A percentile compares a stretch with the other conserved stretches of the same genome.
Evolutionary conservation across 371 early-diverging fungal genomes (phyloP).

Genomic region (Gilbertella persicaria): DNA sequence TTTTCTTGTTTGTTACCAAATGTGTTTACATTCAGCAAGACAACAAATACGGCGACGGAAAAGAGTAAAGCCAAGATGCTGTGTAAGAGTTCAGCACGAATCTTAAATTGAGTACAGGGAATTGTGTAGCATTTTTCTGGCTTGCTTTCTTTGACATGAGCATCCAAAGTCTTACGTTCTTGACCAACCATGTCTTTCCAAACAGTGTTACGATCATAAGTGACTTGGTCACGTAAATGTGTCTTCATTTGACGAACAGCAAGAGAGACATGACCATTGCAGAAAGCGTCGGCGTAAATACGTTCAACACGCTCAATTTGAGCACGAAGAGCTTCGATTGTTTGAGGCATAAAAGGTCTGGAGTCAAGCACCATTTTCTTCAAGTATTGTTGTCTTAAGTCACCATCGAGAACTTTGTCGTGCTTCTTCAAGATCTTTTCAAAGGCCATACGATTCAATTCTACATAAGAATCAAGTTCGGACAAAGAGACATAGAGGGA

Average conservation of each 20-base stretch:
- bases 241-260: constrained; percentile 69
- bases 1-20: constrained; percentile 65
- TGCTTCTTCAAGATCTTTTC: constrained; percentile 95
- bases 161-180: constrained; percentile 63
- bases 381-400: constrained; percentile 54
- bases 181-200: constrained; percentile 82
- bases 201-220: constrained; percentile 79
- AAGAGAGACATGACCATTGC: constrained; percentile 48
- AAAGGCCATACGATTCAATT: constrained; percentile 94
- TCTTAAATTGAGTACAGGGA: constrained; percentile 26
- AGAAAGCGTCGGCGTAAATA: constrained; percentile 69
- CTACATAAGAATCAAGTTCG: constrained; percentile 86
- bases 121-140: constrained; percentile 41
- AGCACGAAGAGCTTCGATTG: constrained; percentile 45
- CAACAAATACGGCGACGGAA: constrained; percentile 56
- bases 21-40: constrained; percentile 51
- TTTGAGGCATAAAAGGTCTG: constrained; percentile 61
- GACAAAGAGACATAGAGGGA: constrained; percentile 77
- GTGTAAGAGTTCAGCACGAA: constrained; percentile 32
- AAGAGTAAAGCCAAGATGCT: constrained; percentile 33
- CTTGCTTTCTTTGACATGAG: constrained; percentile 53
- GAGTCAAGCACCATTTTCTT: constrained; percentile 59
- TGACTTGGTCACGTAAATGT: constrained; percentile 70
- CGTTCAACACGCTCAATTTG: constrained; percentile 59
- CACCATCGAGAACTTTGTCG: constrained; percentile 84